These are phyloP conservation scores for Thraustotheca clavata DNA, from an alignment of 352 stramenopile genomes.

Conservation along the genomic window DNA sequence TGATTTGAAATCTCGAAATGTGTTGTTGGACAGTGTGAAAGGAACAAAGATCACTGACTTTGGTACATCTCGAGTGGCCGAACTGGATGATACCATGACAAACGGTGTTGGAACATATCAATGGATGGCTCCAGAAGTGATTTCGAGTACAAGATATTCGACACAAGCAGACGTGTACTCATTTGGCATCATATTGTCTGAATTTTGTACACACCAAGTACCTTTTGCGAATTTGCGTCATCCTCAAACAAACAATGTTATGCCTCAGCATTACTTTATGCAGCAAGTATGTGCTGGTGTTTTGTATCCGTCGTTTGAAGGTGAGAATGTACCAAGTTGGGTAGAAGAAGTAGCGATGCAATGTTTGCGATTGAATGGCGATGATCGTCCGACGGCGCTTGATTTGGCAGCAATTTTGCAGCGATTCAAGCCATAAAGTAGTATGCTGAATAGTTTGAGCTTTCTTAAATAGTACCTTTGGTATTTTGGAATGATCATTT, in stretches of 20 bases:
- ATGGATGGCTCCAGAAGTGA: neutral
- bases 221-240: conserved; percentile 37
- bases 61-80: no score
- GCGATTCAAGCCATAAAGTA: neutral
- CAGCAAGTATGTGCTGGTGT: conserved; percentile 31
- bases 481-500: no score
- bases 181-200: conserved; percentile 33
- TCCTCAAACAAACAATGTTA: neutral
- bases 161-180: neutral
- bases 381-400: conserved; percentile 32
- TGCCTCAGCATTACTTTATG: conserved; percentile 25
- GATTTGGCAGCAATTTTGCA: neutral
- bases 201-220: conserved; percentile 42
- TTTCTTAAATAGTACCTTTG: no score
- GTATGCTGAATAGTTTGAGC: no score
- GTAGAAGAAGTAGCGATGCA: conserved; percentile 26
- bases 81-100: no score
- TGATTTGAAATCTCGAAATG: no score
- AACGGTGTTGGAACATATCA: no score
- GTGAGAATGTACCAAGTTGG: conserved; percentile 28
- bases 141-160: neutral
- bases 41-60: no score
- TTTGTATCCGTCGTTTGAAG: conserved; percentile 31
- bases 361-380: conserved; percentile 29
- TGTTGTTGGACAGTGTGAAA: no score